Evolutionary conservation across 768 basidiomycete genomes (phyloP), one percentile per base, ranked within the genome.

Genomic region (Leccinum fibrillosum): DNA sequence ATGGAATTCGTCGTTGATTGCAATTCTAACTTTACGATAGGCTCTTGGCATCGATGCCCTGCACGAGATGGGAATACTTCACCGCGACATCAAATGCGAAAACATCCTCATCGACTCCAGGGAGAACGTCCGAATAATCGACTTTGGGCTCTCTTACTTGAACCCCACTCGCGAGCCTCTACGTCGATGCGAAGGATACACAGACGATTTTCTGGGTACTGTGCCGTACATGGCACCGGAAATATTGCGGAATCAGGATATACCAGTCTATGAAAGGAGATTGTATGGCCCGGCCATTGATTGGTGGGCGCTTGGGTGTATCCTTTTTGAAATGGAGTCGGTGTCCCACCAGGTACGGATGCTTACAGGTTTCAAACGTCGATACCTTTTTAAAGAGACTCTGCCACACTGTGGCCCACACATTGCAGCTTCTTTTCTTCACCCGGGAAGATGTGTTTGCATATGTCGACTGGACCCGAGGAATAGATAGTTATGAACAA

Each of bases 81-180:
- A 88, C 69, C 79, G 86, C 13, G 86, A 88, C 60, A 78, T 90
- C 56, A 89, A 89, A 64, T 80, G 85, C 3, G 84, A 84, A 73
- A 89, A 89, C 58, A 78, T 90, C 45, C 77, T 89, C n/a, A 74
- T 89, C 52, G 79, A 79, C 59, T 60, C 57, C 7, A 66, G 64
- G 4, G 71, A 71, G 51, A 78, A 79, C 37, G 63, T 79, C 21
- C 73, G 74, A 25, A 77, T 80, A 17, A 66, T 74, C 3, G 79
- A 79, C 55, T 77, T 81, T 49, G 79, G 77, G 3, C 69, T 74
- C 9, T 68, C 76, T 5, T 72, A 72, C 34, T 48, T 71, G 34
- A 28, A 57, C 10, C 44, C 50, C 23, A n/a, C 30, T 21, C 39
- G 26, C 32, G 45, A 28, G 5, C 55, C 66, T 28, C 59, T 75